Base-by-base conservation (phyloP, 768 basidiomycete species). In the Pleurotus tuber-regium region DNA sequence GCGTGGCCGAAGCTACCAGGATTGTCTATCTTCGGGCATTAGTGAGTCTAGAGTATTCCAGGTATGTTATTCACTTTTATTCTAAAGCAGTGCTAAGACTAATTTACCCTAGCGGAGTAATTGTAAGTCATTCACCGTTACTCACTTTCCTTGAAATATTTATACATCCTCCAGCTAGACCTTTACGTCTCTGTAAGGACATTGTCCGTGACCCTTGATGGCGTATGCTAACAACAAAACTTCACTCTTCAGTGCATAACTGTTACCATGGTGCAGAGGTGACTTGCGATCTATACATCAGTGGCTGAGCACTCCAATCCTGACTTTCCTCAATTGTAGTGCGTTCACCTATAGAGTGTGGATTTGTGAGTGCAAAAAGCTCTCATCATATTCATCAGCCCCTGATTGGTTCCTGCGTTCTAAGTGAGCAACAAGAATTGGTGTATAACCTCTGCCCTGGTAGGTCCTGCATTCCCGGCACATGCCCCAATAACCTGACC, bases 181-280 rank as follows among this genome's bases (percentile, higher is more conserved):
- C 44, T 47, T 30, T 47, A 47, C 30, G 44, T 35, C 30, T 47
- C 44, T 1, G 44, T 47, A 33, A 30, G 44, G 7, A 31, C 25
- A 0, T 21, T n/a, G n/a, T 30, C 31, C 21, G 23, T 18, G 12
- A n/a, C 30, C 28, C 25, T 24, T 25, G n/a, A 38, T 38, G 36
- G 2, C 16, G 26, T 24, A 4, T 8, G 9, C 26, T 19, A 19
- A n/a, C n/a, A n/a, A n/a, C 43, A 10, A 30, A 40, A 38, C 36
- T n/a, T n/a, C 19, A 36, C 19, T 26, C 24, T 28, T 28, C 43
- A 47, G 44, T 47, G 44, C 21, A 19, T 47, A n/a, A 47, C 31
- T 29, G 44, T 47, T 18, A 47, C 44, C 44, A 31, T 47, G 44
- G 44, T 47, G 9, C 44, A 47, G 23, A 14, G 28, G 44, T 47